Evolutionary conservation across 129 eudicot species (phyloP).

Genomic region (Scalesia atractyloides): DNA sequence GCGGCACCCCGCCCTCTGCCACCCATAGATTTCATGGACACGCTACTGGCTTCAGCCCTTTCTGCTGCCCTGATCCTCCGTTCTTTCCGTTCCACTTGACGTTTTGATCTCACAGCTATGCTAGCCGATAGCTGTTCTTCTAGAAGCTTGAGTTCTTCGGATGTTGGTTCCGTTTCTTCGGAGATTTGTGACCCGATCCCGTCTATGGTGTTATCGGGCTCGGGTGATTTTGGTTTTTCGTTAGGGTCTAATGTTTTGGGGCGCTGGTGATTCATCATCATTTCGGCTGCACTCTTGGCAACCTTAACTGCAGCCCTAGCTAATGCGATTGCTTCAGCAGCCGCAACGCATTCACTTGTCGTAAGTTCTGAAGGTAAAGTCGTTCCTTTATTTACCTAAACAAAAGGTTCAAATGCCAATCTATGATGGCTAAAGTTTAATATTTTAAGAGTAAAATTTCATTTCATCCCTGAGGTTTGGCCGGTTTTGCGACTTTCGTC

Average conservation of each 20-base stretch:
- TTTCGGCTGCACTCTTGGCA: conserved; percentile 83
- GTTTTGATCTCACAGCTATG: conserved; percentile 79
- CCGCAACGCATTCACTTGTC: conserved; percentile 75
- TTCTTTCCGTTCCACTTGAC: conserved; percentile 76
- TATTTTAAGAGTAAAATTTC: too few relatives aligned
- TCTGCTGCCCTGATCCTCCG: conserved; percentile 75
- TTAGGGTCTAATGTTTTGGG: conserved; percentile 29
- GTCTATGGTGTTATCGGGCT: conserved; percentile 30
- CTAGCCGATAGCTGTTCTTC: conserved; percentile 53
- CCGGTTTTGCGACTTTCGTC: too few relatives aligned
- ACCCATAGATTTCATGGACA: conserved; percentile 51
- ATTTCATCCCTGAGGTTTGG: too few relatives aligned
- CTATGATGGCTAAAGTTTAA: not conserved
- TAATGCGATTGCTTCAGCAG: conserved; percentile 90
- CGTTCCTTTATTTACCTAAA: conserved; percentile 56
- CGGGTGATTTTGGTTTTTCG: conserved; percentile 26
- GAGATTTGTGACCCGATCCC: conserved; percentile 24
- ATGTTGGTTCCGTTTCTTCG: conserved; percentile 57
- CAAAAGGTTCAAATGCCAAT: conserved; percentile 12
- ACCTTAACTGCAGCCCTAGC: conserved; percentile 80
- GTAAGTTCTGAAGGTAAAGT: conserved; percentile 51
- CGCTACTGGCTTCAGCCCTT: conserved; percentile 60
- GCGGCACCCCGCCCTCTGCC: conserved; percentile 42
- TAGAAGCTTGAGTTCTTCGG: conserved; percentile 69
- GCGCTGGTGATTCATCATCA: conserved; percentile 42